Evolutionary conservation across 1,284 basidiomycete genomes (phyloP), one percentile per base, ranked within the genome.

Genomic region (Vanrija humicola): DNA sequence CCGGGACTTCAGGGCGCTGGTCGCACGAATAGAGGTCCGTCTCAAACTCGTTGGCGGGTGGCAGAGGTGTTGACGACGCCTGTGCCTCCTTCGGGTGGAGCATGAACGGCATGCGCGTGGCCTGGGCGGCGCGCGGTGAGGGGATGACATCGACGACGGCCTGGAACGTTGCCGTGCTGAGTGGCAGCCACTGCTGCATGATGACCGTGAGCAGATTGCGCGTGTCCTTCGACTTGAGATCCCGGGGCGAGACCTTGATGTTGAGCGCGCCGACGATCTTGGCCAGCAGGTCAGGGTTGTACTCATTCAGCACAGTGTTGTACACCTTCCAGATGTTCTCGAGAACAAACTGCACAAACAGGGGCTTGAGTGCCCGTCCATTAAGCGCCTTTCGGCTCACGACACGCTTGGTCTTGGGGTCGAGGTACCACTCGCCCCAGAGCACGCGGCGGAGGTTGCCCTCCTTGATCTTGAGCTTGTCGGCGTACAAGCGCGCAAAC

Each of bases 301-400:
- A 96, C 65, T 92, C 90, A 15, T 88, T 75, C 34, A 88, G 77
- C 15, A 93, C 86, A 26, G 88, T 88, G 67, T 95, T 89, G 76
- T 98, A 98, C 10, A 98, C 89, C 25, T 88, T 86, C 95, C 95
- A 98, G 28, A 99, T 84, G 74, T 98, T 98, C 58, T 98, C 96
- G 64, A 99, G 78, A 5, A 98, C 87, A 66, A 98, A 97, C 77
- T 98, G 94, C 5, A 98, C 96, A 70, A 98, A 98, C 48, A 98
- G 82, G n/a, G 94, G 92, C 78, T 98, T 98, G 67, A 99, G 78
- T 29, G 83, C 81, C 23, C 92, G 84, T 18, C 90, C 90, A 38
- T 78, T 78, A 54, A 95, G 82, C 74, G 93, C 89, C 76, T 95
- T 96, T 71, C 92, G 82, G 63, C 87, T 42, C 67, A 98, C 87